A percentile compares a stretch with the other conserved stretches of the same genome.
These are phyloP conservation scores for Metarhizium anisopliae DNA, from an alignment of 2,329 filamentous ascomycete genomes.

Conservation along the genomic window DNA sequence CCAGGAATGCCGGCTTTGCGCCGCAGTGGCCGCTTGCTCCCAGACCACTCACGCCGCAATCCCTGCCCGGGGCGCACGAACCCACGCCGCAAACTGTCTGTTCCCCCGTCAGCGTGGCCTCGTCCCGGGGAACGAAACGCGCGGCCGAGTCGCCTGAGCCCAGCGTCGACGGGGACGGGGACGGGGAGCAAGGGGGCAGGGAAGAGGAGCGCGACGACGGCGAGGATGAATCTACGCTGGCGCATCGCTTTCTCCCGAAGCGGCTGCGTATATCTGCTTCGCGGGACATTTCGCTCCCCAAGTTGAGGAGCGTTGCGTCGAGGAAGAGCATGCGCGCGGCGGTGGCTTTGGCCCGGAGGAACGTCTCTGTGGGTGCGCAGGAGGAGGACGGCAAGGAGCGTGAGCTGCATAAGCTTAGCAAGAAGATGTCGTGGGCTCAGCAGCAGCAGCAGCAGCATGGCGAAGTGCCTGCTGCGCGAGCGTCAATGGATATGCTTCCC, in stretches of 20 bases:
- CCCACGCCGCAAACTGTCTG: constrained; percentile 13
- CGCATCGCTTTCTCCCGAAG: constrained; percentile 17
- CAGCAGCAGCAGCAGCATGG: not conserved
- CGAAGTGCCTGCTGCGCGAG: not conserved
- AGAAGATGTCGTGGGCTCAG: constrained; percentile 9
- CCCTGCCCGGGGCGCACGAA: not conserved
- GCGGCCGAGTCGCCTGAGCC: constrained; percentile 24
- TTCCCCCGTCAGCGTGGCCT: constrained; percentile 24
- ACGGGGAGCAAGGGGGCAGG: constrained; percentile 1
- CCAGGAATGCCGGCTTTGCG: constrained; percentile 10
- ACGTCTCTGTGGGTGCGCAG: not conserved
- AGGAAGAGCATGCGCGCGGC: constrained; percentile 5
- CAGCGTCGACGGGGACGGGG: constrained; percentile 7
- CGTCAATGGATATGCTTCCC: not conserved
- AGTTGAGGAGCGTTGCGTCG: constrained; percentile 21
- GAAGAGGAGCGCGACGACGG: constrained; percentile 6
- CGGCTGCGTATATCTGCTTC: constrained; percentile 45
- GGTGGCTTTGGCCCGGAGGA: constrained; percentile 1
- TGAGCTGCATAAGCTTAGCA: constrained; percentile 17
- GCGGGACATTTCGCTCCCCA: constrained; percentile 29
- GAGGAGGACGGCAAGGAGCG: not conserved
- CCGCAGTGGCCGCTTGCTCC: constrained; percentile 19
- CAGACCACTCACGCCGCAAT: constrained; percentile 10
- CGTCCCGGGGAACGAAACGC: constrained; percentile 43
- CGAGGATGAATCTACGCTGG: constrained; percentile 12